phyloP scores from a whole-genome alignment of 495 filamentous ascomycete species.

The Penicillium atrosanguineum region DNA sequence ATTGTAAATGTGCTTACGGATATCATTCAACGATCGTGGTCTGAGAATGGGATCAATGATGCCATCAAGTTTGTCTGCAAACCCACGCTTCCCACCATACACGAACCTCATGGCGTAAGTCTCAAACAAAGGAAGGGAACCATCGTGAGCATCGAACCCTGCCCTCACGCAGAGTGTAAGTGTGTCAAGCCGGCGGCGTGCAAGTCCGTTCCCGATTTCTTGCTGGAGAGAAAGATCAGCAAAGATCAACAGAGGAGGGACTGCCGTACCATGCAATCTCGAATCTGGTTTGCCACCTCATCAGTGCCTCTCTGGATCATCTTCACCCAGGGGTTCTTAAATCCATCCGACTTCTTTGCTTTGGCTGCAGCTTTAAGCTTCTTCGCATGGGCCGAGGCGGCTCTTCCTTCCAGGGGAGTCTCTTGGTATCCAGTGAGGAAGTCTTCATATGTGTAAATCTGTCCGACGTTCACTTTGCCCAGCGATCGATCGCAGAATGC shows the following conservation, averaged over 20 bases:
- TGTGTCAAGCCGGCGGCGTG: background rate
- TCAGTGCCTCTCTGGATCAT: constrained; percentile 7
- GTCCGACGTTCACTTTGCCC: constrained; percentile 17
- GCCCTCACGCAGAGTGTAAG: background rate
- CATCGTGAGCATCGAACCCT: background rate
- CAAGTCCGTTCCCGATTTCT: background rate
- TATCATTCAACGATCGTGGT: background rate
- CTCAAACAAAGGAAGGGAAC: background rate
- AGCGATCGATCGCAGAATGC: constrained; percentile 33
- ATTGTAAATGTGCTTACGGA: background rate
- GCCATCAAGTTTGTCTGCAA: background rate
- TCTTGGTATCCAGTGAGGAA: constrained; percentile 15
- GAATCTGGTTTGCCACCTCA: background rate
- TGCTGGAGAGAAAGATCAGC: background rate
- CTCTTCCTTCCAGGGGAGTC: background rate
- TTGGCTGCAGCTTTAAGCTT: background rate
- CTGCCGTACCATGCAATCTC: constrained; percentile 4
- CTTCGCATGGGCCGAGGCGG: background rate
- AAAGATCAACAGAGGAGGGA: background rate
- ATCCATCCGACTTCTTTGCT: background rate
- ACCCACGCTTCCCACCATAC: background rate
- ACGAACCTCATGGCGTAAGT: constrained; percentile 8
- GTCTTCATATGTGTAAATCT: constrained; percentile 25
- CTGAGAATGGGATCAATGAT: background rate
- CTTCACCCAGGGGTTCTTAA: background rate